Evolutionary conservation across 2,329 filamentous ascomycete genomes (phyloP), one percentile per base, ranked within the genome.

Genomic region (Phyllachora maydis): DNA sequence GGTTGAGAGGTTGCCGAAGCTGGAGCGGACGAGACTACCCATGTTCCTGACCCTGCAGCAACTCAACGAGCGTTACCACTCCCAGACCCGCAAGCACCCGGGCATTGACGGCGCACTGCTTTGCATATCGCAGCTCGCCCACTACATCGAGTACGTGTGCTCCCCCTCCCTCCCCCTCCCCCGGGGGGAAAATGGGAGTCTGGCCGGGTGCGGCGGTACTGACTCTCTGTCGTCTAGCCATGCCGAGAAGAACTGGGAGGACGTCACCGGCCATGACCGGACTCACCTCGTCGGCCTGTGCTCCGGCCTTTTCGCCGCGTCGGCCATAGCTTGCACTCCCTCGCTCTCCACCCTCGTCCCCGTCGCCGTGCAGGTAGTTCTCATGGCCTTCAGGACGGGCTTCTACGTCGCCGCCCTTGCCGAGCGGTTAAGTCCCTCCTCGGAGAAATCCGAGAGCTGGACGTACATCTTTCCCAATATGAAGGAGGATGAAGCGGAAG

Each of bases 281-380:
- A 61, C 54, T 9, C 50, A 59, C 37, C 50, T 70, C 13, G 54
- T 74, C 14, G 71, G 69, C 28, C 56, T 77, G 20, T 76, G 71
- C 51, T 73, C 68, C 19, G 72, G 72, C 24, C 53, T 73, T 12
- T 63, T 77, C 35, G 69, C 71, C n/a, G 71, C 66, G n/a, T 53
- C 63, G 8, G 71, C 68, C 10, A 61, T 76, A 27, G 62, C 69
- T 8, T 67, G 63, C 12, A 59, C 70, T 16, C 60, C 59, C 28
- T 69, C 65, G 5, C 48, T 74, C 22, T 63, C 61, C 11, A 56
- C 65, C 22, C 49, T 78, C 17, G 51, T 75, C 12, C 59, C 59
- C 5, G 51, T 76, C 23, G 69, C 60, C 24, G 56, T 71, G 10
- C 63, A 74, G 39, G 56, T 64, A 14, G 65, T 73, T 13, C 54